Conservation (phyloP, 73 alveolate genomes). For the Symbiodinium pilosum region DNA sequence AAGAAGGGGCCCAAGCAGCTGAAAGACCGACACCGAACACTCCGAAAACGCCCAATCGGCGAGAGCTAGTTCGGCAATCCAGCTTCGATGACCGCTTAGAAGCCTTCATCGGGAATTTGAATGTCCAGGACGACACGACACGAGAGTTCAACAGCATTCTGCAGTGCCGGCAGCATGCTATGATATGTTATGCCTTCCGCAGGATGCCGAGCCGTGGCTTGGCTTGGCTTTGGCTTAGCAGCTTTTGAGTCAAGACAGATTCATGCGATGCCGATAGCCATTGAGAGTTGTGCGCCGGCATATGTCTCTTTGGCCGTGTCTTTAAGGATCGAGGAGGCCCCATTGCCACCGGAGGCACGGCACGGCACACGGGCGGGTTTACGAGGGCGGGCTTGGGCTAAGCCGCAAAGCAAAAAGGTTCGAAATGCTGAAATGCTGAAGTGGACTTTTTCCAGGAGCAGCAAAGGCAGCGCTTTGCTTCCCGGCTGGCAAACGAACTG, state of each 20-base stretch:
- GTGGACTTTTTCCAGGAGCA: neutral
- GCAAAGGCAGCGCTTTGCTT: neutral
- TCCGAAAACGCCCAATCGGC: neutral
- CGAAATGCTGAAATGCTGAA: too few relatives aligned
- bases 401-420: too few relatives aligned
- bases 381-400: neutral
- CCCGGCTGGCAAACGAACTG: neutral
- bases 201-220: too few relatives aligned
- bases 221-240: too few relatives aligned
- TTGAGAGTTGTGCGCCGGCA: too few relatives aligned
- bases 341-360: slow-evolving; percentile 30
- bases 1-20: neutral
- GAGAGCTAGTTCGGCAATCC: neutral
- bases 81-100: slow-evolving; percentile 54
- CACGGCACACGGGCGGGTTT: neutral
- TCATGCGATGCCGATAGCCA: too few relatives aligned
- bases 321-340: slow-evolving; percentile 39
- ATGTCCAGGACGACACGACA: neutral
- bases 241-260: too few relatives aligned
- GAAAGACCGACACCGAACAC: neutral
- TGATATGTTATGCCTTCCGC: too few relatives aligned
- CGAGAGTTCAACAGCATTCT: neutral
- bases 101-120: slow-evolving; percentile 21
- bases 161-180: neutral
- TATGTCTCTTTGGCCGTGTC: too few relatives aligned